phyloP scores from a whole-genome alignment of 192 early-diverging fungal genomes.

The Mortierella antarctica region DNA sequence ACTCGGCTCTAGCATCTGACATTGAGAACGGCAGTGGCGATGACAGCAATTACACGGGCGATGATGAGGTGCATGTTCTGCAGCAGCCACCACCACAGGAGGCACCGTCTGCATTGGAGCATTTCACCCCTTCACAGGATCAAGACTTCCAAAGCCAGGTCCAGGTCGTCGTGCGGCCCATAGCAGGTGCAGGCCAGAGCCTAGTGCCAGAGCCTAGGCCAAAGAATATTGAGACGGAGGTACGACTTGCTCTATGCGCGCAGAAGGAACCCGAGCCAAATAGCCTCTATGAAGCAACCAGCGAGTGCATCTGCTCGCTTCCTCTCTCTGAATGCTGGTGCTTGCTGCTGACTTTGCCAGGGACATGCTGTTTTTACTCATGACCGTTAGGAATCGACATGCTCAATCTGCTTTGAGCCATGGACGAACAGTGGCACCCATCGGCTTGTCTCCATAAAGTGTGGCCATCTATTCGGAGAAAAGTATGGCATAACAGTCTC shows the following conservation, averaged over 20 bases:
- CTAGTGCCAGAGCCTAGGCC: slow-evolving; percentile 35
- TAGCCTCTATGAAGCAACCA: too few species aligned
- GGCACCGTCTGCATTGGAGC: not conserved
- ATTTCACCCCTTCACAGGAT: slow-evolving; percentile 11
- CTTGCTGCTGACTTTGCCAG: too few species aligned
- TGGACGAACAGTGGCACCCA: slow-evolving; percentile 51
- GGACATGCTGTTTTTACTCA: not conserved
- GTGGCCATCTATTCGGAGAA: slow-evolving; percentile 53
- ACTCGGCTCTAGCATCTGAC: not conserved
- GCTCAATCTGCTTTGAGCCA: slow-evolving; percentile 52
- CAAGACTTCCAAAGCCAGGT: slow-evolving; percentile 37
- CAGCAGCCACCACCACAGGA: not conserved
- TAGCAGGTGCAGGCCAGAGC: not conserved
- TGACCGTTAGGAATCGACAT: slow-evolving; percentile 28
- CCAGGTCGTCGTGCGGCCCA: slow-evolving; percentile 11
- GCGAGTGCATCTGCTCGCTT: too few species aligned
- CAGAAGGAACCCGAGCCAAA: too few species aligned
- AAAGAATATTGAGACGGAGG: slow-evolving; percentile 34
- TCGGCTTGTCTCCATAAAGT: slow-evolving; percentile 47
- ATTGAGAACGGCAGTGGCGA: not conserved
- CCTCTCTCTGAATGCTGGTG: too few species aligned
- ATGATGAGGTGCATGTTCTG: not conserved
- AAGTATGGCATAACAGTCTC: slow-evolving; percentile 10
- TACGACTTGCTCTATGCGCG: not conserved
- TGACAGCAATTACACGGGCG: not conserved